A percentile compares a stretch with the other conserved stretches of the same genome.
Evolutionary conservation across 768 basidiomycete species (phyloP).

Genomic region (Chalciporus sphaerocephalus): DNA sequence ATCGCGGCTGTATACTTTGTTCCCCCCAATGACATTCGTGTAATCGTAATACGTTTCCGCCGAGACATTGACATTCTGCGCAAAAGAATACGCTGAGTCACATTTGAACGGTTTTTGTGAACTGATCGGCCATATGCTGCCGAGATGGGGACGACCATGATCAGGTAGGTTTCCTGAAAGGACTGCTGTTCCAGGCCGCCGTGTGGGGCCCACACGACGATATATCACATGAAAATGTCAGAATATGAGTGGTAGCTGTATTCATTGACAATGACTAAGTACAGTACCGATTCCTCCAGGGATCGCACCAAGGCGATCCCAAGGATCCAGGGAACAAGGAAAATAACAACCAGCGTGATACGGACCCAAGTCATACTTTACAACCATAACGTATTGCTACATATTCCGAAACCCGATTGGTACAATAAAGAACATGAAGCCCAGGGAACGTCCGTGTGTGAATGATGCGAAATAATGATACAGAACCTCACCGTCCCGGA

Average conservation of each 20-base stretch:
- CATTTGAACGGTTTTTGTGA: constrained; percentile 2
- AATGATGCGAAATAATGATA: constrained; percentile 35
- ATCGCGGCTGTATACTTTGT: constrained; percentile 21
- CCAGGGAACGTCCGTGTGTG: constrained; percentile 21
- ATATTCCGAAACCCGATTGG: constrained; percentile 20
- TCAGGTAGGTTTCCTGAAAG: neutral
- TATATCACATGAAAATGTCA: constrained; percentile 18
- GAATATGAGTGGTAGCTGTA: neutral
- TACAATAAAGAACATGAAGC: constrained; percentile 24
- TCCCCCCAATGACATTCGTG: constrained; percentile 8
- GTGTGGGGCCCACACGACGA: neutral
- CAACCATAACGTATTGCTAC: constrained; percentile 37
- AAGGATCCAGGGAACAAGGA: too few relatives aligned
- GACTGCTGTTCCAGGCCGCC: constrained; percentile 7
- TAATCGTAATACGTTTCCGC: constrained; percentile 24
- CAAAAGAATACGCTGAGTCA: constrained; percentile 16
- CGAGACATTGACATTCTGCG: constrained; percentile 11
- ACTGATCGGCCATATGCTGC: neutral
- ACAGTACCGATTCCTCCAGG: neutral
- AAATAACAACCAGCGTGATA: constrained; percentile 2
- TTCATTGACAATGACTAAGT: neutral
- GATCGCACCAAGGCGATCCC: neutral
- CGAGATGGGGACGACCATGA: neutral
- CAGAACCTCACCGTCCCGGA: constrained; percentile 23
- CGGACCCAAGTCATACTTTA: constrained; percentile 28